Base-by-base conservation (phyloP, 2,329 filamentous ascomycete genomes). In the Fusarium ramigenum region DNA sequence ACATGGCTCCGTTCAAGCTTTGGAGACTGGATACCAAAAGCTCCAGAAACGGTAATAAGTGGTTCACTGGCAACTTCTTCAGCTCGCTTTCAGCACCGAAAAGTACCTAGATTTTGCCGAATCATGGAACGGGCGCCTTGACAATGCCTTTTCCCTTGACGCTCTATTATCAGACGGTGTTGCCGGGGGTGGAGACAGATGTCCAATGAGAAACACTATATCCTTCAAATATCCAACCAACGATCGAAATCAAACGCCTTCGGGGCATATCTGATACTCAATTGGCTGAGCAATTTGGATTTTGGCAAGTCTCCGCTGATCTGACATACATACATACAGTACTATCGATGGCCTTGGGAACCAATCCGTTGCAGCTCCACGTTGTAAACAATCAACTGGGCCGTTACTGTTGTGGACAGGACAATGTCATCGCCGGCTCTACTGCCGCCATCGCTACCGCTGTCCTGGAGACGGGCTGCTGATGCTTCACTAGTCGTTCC, bases 1-100 rank as follows among this genome's bases (percentile, higher is more conserved):
- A 66, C 65, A 70, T 37, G 61, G 52, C 57, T 54, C 58, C 62
- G 28, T 63, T 71, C 70, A 73, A 73, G 70, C 70, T 73, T 74
- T 71, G 28, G 37, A 60, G 53, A 36, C 63, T 67, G 61, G 70
- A 59, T 54, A 59, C 61, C 60, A 52, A 68, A 49, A 23, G 21
- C 53, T 53, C 72, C 52, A 46, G 44, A 62, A 60, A 49, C 9
- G 53, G 69, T 28, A 73, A 71, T 40, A 50, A 57, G 53, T 49
- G 70, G 62, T 39, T 53, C 60, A 37, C 43, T 21, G 36, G 28
- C 44, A 75, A 56, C 47, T 54, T 42, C 62, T 32, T 68, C 49
- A 58, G 47, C 53, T 49, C 60, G 49, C 46, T 49, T 65, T 73
- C 50, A 43, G 44, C 72, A 70, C 62, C 62, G 16, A 50, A 23